Evolutionary conservation across 345 rosid species (phyloP), one percentile per base, ranked within the genome.

Genomic region (Atalantia buxifolia): DNA sequence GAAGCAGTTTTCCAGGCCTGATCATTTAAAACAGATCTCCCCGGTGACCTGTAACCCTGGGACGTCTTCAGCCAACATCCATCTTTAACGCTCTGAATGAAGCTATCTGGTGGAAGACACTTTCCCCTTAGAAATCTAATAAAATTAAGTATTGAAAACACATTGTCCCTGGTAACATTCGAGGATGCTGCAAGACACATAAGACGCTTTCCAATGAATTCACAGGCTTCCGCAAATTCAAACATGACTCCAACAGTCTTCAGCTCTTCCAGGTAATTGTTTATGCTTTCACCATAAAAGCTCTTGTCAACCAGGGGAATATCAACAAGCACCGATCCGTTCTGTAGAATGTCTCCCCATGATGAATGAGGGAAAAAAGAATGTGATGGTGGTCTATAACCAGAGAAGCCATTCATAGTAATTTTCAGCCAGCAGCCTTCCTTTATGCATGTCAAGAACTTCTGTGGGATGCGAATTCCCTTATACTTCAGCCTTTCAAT

Each of bases 341-440:
- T 83, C 84, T 92, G 94, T 73, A 93, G 81, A 78, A 89, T 62
- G 57, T 50, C 67, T 75, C 93, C 97, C 94, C 90, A 87, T 7
- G 92, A 86, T 13, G 84, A 62, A 72, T 82, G 40, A 76, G 82
- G 87, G 24, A 86, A 82, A 74, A 93, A 92, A 0, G 94, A 88
- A 78, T 93, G 81, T 19, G 86, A 84, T 10, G 98, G 98, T 14
- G 92, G 84, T 21, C 81, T 83, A 78, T 78, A 86, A 68, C 83
- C 81, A 79, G 87, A 65, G 72, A 30, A 72, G 10, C 87, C 93
- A 80, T 84, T 86, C 75, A 83, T 72, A 6, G 84, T 87, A 53
- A 86, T 81, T 85, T 72, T 90, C 76, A 93, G 77, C 98, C 96
- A 93, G 78, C 83, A 75, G 10, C 94, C 94, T n/a, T 74, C 48